Conservation (phyloP, 345 rosid species). For the Melaleuca quinquenervia region DNA sequence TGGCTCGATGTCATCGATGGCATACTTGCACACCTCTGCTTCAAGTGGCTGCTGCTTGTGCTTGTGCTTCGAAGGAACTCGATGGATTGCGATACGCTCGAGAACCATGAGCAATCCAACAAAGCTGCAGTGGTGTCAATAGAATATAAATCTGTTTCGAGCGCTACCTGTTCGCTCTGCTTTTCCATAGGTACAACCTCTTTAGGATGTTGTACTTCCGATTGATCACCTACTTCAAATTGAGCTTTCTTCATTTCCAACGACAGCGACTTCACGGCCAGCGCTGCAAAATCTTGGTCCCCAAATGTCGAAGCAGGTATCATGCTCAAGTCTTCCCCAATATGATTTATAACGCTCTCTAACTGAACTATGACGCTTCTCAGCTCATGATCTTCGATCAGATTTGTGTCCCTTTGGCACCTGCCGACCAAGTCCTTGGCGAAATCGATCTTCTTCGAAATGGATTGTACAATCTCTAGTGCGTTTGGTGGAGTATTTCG, state of each 20-base stretch:
- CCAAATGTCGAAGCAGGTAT: constrained; percentile 49
- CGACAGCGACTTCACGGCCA: constrained; percentile 46
- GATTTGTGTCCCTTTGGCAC: constrained; percentile 9
- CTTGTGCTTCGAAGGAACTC: constrained; percentile 8
- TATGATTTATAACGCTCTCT: constrained; percentile 26
- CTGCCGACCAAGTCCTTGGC: constrained; percentile 35
- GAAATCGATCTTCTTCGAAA: constrained; percentile 27
- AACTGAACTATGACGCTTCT: constrained; percentile 30
- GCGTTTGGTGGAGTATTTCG: constrained; percentile 24
- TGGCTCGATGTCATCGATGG: constrained; percentile 32
- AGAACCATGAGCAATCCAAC: constrained; percentile 15
- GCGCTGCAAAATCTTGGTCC: constrained; percentile 41
- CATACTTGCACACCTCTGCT: constrained; percentile 13
- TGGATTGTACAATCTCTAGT: constrained; percentile 35
- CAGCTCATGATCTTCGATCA: constrained; percentile 25
- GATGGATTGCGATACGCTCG: constrained; percentile 4
- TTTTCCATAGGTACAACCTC: constrained; percentile 6
- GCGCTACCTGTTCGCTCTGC: not conserved
- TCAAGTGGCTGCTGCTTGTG: constrained; percentile 26
- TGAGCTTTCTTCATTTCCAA: constrained; percentile 54
- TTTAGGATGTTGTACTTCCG: constrained; percentile 4
- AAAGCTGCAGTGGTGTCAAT: constrained; percentile 24
- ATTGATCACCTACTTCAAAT: constrained; percentile 12
- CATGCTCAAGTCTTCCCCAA: constrained; percentile 51
- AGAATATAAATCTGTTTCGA: constrained; percentile 65